phyloP scores from a whole-genome alignment of 805 yeast genomes.

The Trichomonascus vanleenenianus region DNA sequence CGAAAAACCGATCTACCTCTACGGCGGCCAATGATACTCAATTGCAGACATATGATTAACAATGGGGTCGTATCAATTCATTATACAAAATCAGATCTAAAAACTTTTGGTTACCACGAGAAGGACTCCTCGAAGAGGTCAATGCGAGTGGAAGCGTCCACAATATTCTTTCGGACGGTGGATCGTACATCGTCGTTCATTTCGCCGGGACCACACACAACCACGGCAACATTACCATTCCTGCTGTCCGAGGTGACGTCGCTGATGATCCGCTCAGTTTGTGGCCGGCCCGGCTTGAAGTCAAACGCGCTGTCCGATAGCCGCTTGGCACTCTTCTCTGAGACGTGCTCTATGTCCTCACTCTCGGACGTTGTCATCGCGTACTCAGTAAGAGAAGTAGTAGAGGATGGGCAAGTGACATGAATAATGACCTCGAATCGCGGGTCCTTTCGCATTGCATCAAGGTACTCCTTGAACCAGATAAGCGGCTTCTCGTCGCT shows the following conservation, averaged over 20 bases:
- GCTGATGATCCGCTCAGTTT: too few relatives aligned
- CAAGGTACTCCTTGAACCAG: conserved; percentile 32
- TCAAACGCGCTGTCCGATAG: neutral
- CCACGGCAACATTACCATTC: conserved; percentile 19
- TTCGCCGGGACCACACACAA: conserved; percentile 53
- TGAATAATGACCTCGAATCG: conserved; percentile 4
- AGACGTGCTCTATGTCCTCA: neutral
- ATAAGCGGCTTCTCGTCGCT: conserved; percentile 42
- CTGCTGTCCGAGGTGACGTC: too few relatives aligned
- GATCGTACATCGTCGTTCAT: conserved; percentile 49
- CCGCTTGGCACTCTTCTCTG: neutral
- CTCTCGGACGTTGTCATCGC: neutral
- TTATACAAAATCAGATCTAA: neutral
- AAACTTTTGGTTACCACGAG: conserved; percentile 39
- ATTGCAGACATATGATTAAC: too few relatives aligned
- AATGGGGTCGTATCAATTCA: too few relatives aligned
- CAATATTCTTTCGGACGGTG: conserved; percentile 36
- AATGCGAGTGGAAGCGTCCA: conserved; percentile 37
- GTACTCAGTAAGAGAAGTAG: neutral
- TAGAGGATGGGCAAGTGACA: neutral
- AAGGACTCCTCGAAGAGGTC: conserved; percentile 64
- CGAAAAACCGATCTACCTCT: too few relatives aligned
- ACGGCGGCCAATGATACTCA: too few relatives aligned
- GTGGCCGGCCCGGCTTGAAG: too few relatives aligned
- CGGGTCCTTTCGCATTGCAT: neutral